Percentiles rank a stretch among this genome's conserved stretches.
Evolutionary conservation across 208 protist species (phyloP).

Genomic region (Angomonas deanei): DNA sequence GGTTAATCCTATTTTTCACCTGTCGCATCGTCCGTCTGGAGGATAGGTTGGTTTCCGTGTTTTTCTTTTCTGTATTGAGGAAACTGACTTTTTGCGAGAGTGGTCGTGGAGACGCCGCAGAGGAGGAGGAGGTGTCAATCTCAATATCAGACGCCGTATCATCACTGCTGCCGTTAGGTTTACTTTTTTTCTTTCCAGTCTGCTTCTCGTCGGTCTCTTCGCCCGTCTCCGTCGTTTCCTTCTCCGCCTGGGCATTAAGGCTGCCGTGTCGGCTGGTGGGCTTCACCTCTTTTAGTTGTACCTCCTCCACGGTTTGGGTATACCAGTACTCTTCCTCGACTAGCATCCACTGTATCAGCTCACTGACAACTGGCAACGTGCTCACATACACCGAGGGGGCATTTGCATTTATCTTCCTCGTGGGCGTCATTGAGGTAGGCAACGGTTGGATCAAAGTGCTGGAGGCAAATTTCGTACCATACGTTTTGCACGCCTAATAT

Average conservation of each 20-base stretch:
- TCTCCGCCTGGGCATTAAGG: not conserved
- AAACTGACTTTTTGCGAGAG: not conserved
- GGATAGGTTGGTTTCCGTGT: not conserved
- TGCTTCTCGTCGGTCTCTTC: not conserved
- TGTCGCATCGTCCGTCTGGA: not conserved
- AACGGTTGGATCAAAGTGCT: constrained; percentile 1
- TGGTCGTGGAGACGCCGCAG: not conserved
- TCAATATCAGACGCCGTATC: not conserved
- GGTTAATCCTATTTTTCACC: not conserved
- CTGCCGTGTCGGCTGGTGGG: not conserved
- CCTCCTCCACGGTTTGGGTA: not conserved
- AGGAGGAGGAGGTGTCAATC: not conserved
- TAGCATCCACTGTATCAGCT: not conserved
- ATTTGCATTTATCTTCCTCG: too few species aligned
- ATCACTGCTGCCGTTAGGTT: not conserved
- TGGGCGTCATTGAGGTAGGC: not conserved
- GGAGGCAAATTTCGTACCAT: constrained; percentile 9
- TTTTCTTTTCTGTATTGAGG: not conserved
- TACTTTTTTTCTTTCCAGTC: too few species aligned
- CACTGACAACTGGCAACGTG: not conserved
- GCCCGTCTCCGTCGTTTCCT: not conserved
- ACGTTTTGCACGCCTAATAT: constrained; percentile 3
- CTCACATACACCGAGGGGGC: too few species aligned
- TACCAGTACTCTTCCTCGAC: not conserved
- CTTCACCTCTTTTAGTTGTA: not conserved